Evolutionary conservation across 352 stramenopile genomes (phyloP), one percentile per base, ranked within the genome.

Genomic region (Phytopythium boreale): DNA sequence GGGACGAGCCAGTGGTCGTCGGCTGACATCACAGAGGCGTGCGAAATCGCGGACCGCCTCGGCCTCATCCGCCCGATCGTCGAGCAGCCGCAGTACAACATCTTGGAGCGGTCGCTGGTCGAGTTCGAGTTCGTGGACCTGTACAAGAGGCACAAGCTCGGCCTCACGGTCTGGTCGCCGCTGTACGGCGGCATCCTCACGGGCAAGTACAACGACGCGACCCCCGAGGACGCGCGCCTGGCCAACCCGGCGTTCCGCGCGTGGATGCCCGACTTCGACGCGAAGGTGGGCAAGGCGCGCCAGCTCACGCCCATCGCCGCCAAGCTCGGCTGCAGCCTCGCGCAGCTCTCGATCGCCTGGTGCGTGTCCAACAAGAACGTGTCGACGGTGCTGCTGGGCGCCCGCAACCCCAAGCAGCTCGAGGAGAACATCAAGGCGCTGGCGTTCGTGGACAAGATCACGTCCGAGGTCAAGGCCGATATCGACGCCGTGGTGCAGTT

Each of bases 381-480:
- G 17, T 82, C 70, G 17, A 82, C 72, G 12, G 77, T 89, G 31
- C 67, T 89, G 47, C 63, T 84, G 15, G 80, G 80, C 6, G 79
- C 80, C 31, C 88, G 66, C 37, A 79, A 71, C 20, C 57, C 59
- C 14, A 66, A 74, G 24, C 80, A 89, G 51, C 52, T 89, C n/a
- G 74, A 89, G 34, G 79, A 89, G 41, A 89, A 88, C 44, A 37
- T 89, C 29, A 56, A 71, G 27, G 68, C 80, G 0, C 68, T 88
- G 26, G 31, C 51, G 37, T 70, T 84, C 36, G 63, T 77, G 55
- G 62, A 72, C 44, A 82, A 83, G 69, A 68, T 89, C 43, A 88
- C 76, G 2, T 70, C 79, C 24, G 68, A 89, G 52, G 66, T 81
- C 55, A 88, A 88, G 77, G 61, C 24, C 31, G 67, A 76, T 39